A percentile compares a stretch with the other conserved stretches of the same genome.
These are phyloP conservation scores for Aegilops tauschii DNA, from an alignment of 176 grass and related monocot genomes.

Conservation along the genomic window DNA sequence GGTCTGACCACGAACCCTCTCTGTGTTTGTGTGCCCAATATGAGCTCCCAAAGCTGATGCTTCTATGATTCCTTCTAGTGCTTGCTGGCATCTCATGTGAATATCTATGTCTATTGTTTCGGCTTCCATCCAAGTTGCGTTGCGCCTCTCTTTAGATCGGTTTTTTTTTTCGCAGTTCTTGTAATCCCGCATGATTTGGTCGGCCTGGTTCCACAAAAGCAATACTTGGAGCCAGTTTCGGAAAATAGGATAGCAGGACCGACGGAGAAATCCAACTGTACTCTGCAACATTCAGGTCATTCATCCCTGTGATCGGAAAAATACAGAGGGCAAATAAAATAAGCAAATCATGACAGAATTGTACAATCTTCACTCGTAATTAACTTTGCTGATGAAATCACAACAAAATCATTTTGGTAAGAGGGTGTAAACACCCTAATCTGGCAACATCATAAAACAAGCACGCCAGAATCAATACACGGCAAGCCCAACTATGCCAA, in stretches of 20 bases:
- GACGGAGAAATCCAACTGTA: not conserved
- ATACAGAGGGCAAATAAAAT: not conserved
- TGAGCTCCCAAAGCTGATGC: slow-evolving; percentile 18
- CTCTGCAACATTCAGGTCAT: not conserved
- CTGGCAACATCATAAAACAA: slow-evolving; percentile 41
- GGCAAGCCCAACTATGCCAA: slow-evolving; percentile 14
- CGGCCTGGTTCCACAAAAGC: not conserved
- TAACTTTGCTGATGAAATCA: not conserved
- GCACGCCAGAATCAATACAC: slow-evolving; percentile 20
- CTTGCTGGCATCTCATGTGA: slow-evolving; percentile 3
- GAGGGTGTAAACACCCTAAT: not conserved
- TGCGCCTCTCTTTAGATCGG: not conserved
- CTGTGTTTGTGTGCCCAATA: not conserved
- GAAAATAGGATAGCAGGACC: too few species aligned
- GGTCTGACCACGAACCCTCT: not conserved
- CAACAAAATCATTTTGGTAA: not conserved
- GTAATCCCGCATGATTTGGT: not conserved
- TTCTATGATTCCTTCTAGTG: not conserved
- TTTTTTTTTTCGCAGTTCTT: not conserved
- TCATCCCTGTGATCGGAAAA: not conserved
- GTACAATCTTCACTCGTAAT: slow-evolving; percentile 10
- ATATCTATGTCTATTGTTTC: slow-evolving; percentile 2
- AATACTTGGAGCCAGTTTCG: not conserved
- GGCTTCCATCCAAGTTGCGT: not conserved
- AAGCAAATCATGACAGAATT: not conserved